Evolutionary conservation across 1,139 yeast genomes (phyloP).

Genomic region (Debaryomycetaceae sp.): DNA sequence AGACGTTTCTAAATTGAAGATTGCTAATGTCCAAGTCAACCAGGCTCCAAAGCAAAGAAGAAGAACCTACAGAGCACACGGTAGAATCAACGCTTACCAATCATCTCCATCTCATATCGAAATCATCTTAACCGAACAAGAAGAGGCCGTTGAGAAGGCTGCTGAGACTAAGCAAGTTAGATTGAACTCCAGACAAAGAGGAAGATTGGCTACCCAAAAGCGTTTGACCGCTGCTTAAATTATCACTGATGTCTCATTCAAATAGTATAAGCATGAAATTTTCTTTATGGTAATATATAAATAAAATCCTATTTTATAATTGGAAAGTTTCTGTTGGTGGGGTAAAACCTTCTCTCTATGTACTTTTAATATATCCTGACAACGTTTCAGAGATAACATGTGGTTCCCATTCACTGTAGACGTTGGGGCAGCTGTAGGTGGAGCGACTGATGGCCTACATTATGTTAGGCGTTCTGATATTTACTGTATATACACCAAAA

Average conservation of each 20-base stretch:
- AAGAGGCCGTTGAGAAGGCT: conserved; percentile 92
- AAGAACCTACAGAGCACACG: conserved; percentile 99
- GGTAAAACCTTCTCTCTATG: conserved; percentile 9
- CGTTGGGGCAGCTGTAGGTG: too few relatives aligned
- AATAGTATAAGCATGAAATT: conserved; percentile 4
- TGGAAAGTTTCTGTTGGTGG: conserved; percentile 8
- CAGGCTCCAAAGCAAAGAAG: conserved; percentile 99
- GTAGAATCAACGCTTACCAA: conserved; percentile 99
- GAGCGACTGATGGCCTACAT: too few relatives aligned
- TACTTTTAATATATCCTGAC: conserved; percentile 11
- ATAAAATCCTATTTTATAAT: conserved; percentile 2
- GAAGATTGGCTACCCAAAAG: conserved; percentile 87
- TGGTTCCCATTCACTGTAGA: too few relatives aligned
- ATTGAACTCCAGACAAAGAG: conserved; percentile 88
- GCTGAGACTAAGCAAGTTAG: conserved; percentile 77
- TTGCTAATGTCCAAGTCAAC: conserved; percentile 99
- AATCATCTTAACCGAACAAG: conserved; percentile 93
- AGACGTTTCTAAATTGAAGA: conserved; percentile 88
- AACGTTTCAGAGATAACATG: conserved; percentile 1
- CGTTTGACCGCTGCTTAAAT: conserved; percentile 37
- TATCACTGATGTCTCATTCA: conserved; percentile 2
- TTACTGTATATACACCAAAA: neutral
- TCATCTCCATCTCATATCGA: conserved; percentile 99
- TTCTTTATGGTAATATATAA: conserved; percentile 2
- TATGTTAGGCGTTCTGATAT: neutral